Evolutionary conservation across 2,329 filamentous ascomycete species (phyloP).

Genomic region (Claviceps sp.): DNA sequence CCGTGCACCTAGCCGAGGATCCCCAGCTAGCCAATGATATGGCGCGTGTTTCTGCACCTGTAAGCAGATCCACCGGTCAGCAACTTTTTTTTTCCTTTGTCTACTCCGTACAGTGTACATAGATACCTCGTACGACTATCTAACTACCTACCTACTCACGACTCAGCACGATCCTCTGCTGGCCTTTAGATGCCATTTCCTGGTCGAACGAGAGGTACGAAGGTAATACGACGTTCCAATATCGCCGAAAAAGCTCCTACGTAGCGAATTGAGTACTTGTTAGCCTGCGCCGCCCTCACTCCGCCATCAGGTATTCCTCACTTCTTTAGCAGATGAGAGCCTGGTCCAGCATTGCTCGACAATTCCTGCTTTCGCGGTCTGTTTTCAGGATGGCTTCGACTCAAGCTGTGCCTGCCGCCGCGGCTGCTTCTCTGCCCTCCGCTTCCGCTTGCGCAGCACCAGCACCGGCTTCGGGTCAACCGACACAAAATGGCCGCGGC

Average conservation of each 20-base stretch:
- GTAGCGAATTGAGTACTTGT: background rate
- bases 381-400: constrained; percentile 7
- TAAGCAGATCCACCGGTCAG: constrained; percentile 2
- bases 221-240: no score
- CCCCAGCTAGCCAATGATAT: constrained; percentile 3
- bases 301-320: background rate
- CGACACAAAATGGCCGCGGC: constrained; percentile 1
- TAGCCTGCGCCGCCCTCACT: background rate
- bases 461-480: background rate
- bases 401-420: constrained; percentile 1
- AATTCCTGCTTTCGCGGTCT: background rate
- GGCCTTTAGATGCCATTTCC: no score
- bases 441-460: background rate
- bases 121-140: no score
- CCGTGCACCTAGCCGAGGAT: background rate
- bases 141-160: background rate
- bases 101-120: no score
- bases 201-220: no score
- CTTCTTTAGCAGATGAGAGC: constrained; percentile 7
- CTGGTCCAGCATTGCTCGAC: constrained; percentile 3
- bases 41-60: background rate
- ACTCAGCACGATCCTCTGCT: background rate
- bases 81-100: constrained; percentile 2
- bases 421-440: background rate
- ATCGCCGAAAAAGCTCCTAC: no score